Evolutionary conservation across 306 rosid genomes (phyloP).

Genomic region (Coriaria nepalensis): DNA sequence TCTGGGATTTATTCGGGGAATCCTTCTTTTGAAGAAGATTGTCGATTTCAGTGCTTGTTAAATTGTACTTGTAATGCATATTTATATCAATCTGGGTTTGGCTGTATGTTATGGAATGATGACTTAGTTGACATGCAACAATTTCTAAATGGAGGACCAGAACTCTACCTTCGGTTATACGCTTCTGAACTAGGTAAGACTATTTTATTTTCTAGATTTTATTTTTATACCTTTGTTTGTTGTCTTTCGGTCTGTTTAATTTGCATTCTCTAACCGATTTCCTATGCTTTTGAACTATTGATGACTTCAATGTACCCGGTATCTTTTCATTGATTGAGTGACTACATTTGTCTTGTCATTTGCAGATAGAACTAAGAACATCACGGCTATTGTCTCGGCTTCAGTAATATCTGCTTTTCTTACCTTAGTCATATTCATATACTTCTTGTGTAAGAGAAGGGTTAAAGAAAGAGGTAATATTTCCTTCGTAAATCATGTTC

Average conservation of each 20-base stretch:
- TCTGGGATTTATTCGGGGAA: background rate
- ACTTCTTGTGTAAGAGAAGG: conserved; percentile 9
- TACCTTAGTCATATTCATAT: background rate
- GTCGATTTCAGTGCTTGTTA: conserved; percentile 16
- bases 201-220: background rate
- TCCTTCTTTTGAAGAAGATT: conserved; percentile 5
- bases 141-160: background rate
- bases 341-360: background rate
- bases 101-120: conserved; percentile 33
- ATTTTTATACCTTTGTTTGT: background rate
- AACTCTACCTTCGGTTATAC: conserved; percentile 9
- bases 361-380: background rate
- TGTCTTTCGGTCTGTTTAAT: too few relatives aligned
- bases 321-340: too few relatives aligned
- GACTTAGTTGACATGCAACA: conserved; percentile 22
- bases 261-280: background rate
- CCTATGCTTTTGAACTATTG: too few relatives aligned
- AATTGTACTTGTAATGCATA: conserved; percentile 39
- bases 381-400: background rate
- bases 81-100: conserved; percentile 22
- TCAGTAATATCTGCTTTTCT: conserved; percentile 8
- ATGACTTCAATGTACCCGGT: too few relatives aligned
- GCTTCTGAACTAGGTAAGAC: conserved; percentile 5
- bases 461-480: conserved; percentile 6
- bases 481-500: background rate